Base-by-base conservation (phyloP, 2,329 filamentous ascomycete species). In the Fusarium pseudoanthophilum region DNA sequence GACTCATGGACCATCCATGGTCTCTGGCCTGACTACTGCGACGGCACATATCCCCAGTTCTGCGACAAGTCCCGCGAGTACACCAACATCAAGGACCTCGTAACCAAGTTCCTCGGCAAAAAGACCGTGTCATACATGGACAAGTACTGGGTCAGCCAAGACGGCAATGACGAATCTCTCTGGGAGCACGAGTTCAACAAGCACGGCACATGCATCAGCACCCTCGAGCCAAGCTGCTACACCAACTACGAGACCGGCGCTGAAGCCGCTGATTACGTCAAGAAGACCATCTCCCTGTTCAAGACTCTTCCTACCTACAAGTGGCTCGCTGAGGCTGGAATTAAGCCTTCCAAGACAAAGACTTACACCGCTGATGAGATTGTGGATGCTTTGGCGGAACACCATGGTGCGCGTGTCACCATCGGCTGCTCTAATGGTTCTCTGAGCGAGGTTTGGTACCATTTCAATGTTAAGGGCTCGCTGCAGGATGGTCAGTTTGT, bases 141-240 rank as follows among this genome's bases (percentile, higher is more conserved):
- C 56, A 89, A 83, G 3, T 93, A 91, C 83, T 94, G 92, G 93
- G 91, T 92, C 78, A 90, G 92, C 77, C 89, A 91, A 79, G 78
- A 87, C 57, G 91, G 91, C 60, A 81, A 90, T 36, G 88, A 92
- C 71, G 88, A 92, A 75, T 83, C 83, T 15, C 88, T 95, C 69
- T 95, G 92, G 92, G 85, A 92, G 79, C 92, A 94, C 80, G 92
- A 94, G 81, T 94, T 90, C 89, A 84, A 85, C 73, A 94, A 93
- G 80, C 92, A 95, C 79, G 93, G 92, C 62, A 87, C 86, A n/a
- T 94, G 92, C 81, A 89, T 94, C 72, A 90, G 86, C 76, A 95
- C 92, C 1, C 85, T 94, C 4, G 85, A 92, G 51, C 88, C 92
- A 0, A 81, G 82, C 24, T 95, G 92, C 84, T 95, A 94, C 82